A percentile compares a stretch with the other conserved stretches of the same genome.
These are phyloP conservation scores for Paxillus rubicundulus DNA, from an alignment of 768 basidiomycete species.

Conservation along the genomic window DNA sequence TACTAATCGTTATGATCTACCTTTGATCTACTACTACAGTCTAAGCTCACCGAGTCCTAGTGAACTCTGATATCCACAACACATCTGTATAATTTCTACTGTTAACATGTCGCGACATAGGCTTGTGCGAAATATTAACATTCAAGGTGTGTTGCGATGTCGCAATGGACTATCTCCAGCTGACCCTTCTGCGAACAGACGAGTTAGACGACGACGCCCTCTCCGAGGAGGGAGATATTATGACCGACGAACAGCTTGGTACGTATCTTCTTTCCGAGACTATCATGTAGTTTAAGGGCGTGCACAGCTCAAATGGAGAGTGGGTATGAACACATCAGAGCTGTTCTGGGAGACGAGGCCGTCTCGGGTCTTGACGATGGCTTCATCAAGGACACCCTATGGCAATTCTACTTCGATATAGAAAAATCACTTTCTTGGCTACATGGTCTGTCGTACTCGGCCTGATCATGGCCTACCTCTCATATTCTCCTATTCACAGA, in stretches of 20 bases:
- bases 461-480: background rate
- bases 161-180: background rate
- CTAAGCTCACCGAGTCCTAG: background rate
- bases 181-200: slow-evolving; percentile 43
- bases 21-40: background rate
- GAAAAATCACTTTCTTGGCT: slow-evolving; percentile 74
- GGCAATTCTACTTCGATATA: slow-evolving; percentile 86
- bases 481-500: slow-evolving; percentile 40
- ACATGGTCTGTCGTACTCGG: slow-evolving; percentile 49
- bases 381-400: slow-evolving; percentile 75
- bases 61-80: slow-evolving; percentile 1
- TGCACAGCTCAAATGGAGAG: slow-evolving; percentile 61
- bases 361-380: slow-evolving; percentile 68
- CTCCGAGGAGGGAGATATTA: slow-evolving; percentile 74
- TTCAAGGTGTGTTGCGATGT: slow-evolving; percentile 49
- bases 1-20: slow-evolving; percentile 1
- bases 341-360: slow-evolving; percentile 63
- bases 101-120: slow-evolving; percentile 86
- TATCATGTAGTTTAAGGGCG: slow-evolving; percentile 9
- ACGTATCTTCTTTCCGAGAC: slow-evolving; percentile 10
- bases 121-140: slow-evolving; percentile 80
- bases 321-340: slow-evolving; percentile 65
- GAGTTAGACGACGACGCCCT: slow-evolving; percentile 83
- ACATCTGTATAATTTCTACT: slow-evolving; percentile 6
- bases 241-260: slow-evolving; percentile 86